Evolutionary conservation across 306 rosid genomes (phyloP).

Genomic region (Oxytropis ochrocephala): DNA sequence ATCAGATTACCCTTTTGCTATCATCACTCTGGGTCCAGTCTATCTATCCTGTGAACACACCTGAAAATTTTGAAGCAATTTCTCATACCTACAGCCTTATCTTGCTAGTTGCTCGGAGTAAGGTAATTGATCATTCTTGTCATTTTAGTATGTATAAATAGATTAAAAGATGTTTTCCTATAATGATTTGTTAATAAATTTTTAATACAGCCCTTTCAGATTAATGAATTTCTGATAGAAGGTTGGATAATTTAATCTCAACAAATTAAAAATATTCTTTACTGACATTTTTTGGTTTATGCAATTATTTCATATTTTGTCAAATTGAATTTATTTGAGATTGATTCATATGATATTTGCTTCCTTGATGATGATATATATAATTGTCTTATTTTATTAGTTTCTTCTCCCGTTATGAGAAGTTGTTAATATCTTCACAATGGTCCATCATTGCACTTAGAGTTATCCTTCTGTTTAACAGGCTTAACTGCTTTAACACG

Average conservation of each 20-base stretch:
- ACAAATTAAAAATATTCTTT: not conserved
- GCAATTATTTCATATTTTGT: not conserved
- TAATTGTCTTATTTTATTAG: not conserved
- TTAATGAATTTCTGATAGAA: not conserved
- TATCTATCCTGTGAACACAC: constrained; percentile 60
- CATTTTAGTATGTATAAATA: constrained; percentile 1
- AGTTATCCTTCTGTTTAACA: too few relatives aligned
- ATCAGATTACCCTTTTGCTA: constrained; percentile 78
- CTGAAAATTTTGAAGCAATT: constrained; percentile 89
- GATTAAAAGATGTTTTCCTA: not conserved
- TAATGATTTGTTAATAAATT: not conserved
- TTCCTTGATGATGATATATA: not conserved
- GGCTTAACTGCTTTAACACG: not conserved
- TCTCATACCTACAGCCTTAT: constrained; percentile 90
- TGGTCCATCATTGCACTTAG: too few relatives aligned
- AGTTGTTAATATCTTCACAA: not conserved
- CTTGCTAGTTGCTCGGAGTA: constrained; percentile 74
- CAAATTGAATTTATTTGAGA: not conserved
- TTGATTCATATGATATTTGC: not conserved
- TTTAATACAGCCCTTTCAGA: not conserved
- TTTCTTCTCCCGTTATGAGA: not conserved
- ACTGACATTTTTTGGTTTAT: not conserved
- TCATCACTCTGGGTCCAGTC: constrained; percentile 90
- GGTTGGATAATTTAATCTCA: not conserved
- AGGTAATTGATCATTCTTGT: constrained; percentile 42